Evolutionary conservation across 148 eudicot species (phyloP).

Genomic region (Nyssa sinensis): DNA sequence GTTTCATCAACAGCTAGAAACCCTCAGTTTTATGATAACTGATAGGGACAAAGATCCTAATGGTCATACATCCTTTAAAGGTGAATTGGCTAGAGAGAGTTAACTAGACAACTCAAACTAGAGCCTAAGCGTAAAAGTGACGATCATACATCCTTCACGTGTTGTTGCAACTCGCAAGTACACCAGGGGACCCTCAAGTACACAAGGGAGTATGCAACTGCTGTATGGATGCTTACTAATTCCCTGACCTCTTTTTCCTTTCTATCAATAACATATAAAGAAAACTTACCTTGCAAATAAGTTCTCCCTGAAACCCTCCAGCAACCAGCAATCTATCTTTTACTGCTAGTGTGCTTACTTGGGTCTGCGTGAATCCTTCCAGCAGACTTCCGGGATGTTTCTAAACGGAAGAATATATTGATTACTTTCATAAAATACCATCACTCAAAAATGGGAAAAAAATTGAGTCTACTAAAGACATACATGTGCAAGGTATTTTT

Average conservation of each 20-base stretch:
- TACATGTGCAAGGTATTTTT: background rate
- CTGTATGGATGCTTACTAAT: background rate
- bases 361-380: constrained; percentile 81
- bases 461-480: background rate
- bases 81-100: no score
- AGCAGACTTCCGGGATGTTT: constrained; percentile 86
- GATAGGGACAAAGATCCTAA: no score
- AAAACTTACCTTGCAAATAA: constrained; percentile 76
- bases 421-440: constrained; percentile 4
- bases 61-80: no score
- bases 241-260: background rate
- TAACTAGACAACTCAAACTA: no score
- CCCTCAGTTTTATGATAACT: no score
- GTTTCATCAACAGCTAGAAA: no score
- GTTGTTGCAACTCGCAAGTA: background rate
- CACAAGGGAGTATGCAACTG: background rate
- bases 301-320: constrained; percentile 91
- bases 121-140: background rate
- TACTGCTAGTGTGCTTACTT: constrained; percentile 87
- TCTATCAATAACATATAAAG: background rate
- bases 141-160: background rate
- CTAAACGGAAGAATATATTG: constrained; percentile 29
- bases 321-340: constrained; percentile 79
- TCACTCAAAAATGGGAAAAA: background rate
- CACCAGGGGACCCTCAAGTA: background rate